Conservation (phyloP, 1,139 yeast species). For the Zhuliangozyma blackwelliae region DNA sequence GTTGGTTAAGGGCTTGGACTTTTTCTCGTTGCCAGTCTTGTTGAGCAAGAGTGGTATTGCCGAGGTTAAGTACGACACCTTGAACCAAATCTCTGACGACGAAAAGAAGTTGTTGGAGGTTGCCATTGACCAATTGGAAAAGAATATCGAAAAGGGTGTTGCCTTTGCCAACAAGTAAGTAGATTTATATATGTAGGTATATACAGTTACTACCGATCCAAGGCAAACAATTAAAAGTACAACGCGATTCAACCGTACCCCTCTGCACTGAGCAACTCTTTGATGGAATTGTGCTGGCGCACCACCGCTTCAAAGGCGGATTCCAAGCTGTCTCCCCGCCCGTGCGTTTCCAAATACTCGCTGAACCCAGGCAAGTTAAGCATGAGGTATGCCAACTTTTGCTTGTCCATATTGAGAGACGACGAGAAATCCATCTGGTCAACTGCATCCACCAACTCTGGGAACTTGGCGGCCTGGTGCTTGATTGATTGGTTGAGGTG, state of each 20-base stretch:
- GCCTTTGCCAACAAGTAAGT: slow-evolving; percentile 40
- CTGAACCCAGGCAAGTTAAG: slow-evolving; percentile 8
- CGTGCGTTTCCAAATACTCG: slow-evolving; percentile 1
- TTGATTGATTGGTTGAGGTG: slow-evolving; percentile 1
- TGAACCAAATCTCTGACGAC: slow-evolving; percentile 52
- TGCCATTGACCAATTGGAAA: slow-evolving; percentile 79
- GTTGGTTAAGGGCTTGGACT: slow-evolving; percentile 74
- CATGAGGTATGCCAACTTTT: slow-evolving; percentile 8
- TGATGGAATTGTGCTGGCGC: slow-evolving; percentile 4
- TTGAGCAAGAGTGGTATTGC: slow-evolving; percentile 88
- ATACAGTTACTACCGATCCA: background rate
- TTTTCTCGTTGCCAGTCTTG: slow-evolving; percentile 89
- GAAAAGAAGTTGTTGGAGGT: slow-evolving; percentile 75
- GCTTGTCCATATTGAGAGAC: slow-evolving; percentile 4
- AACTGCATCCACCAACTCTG: slow-evolving; percentile 2
- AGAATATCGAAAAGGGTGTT: slow-evolving; percentile 64
- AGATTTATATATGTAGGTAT: slow-evolving; percentile 1
- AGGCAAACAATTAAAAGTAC: background rate
- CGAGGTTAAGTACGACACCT: slow-evolving; percentile 46
- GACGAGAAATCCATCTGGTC: slow-evolving; percentile 1
- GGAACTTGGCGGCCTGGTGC: slow-evolving; percentile 1
- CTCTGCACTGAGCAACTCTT: slow-evolving; percentile 2
- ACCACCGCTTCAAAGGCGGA: slow-evolving; percentile 5
- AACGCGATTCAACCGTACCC: background rate
- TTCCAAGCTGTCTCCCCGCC: background rate